phyloP scores from a whole-genome alignment of 225 moss, liverwort and hornwort genomes.

The Pleurozium schreberi region DNA sequence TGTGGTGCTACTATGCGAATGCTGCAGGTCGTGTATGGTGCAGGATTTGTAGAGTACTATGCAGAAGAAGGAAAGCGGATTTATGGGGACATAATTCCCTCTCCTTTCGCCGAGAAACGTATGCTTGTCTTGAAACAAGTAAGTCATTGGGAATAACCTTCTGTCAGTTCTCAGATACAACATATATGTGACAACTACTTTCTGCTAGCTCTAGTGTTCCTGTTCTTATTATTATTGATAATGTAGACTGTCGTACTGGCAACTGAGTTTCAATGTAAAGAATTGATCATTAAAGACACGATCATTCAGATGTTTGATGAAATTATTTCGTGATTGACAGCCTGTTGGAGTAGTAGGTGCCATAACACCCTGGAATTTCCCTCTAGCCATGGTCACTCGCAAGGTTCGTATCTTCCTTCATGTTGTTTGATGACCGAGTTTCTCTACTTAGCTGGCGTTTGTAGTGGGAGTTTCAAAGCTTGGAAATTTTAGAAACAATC shows the following conservation, averaged over 20 bases:
- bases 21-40: slow-evolving; percentile 71
- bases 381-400: slow-evolving; percentile 89
- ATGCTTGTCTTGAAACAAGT: slow-evolving; percentile 82
- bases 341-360: slow-evolving; percentile 86
- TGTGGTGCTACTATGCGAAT: slow-evolving; percentile 8
- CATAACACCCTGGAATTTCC: slow-evolving; percentile 94
- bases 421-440: neutral
- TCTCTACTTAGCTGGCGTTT: neutral
- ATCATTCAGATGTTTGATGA: neutral
- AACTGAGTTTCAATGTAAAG: neutral
- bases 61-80: slow-evolving; percentile 88
- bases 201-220: neutral
- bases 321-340: slow-evolving; percentile 29
- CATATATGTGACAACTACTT: neutral
- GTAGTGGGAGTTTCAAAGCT: neutral
- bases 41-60: slow-evolving; percentile 73
- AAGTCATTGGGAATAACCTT: neutral
- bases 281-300: neutral
- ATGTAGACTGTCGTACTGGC: neutral
- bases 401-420: slow-evolving; percentile 44
- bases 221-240: neutral
- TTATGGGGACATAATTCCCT: slow-evolving; percentile 70
- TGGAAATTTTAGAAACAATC: neutral
- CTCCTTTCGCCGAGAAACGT: slow-evolving; percentile 60
- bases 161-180: neutral